These are phyloP conservation scores for Puccinia horiana DNA, from an alignment of 1,284 basidiomycete genomes.

Conservation along the genomic window DNA sequence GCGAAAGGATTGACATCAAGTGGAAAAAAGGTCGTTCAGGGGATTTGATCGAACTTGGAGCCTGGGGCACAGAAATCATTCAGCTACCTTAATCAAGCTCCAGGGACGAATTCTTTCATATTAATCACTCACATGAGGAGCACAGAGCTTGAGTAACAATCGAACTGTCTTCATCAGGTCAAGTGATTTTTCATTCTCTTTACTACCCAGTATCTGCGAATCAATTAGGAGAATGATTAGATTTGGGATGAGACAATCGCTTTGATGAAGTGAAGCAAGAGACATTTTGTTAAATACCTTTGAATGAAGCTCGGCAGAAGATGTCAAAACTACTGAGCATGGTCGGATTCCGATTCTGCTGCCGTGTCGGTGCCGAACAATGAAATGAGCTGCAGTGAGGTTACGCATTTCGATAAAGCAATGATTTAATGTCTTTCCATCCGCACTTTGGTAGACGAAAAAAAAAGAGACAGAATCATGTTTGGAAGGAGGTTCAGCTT, in stretches of 20 bases:
- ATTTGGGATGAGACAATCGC: too few species aligned
- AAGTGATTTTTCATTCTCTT: background rate
- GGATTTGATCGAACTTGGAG: background rate
- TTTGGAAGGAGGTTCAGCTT: background rate
- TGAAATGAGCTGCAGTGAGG: slow-evolving; percentile 23
- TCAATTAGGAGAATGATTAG: background rate
- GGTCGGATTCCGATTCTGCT: slow-evolving; percentile 9
- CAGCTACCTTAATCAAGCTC: background rate
- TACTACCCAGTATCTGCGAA: background rate
- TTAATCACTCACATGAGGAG: slow-evolving; percentile 14
- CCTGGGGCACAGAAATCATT: background rate
- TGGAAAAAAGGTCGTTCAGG: slow-evolving; percentile 37
- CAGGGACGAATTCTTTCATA: background rate
- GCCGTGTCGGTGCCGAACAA: slow-evolving; percentile 24
- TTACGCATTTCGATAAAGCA: slow-evolving; percentile 31
- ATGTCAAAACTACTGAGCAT: slow-evolving; percentile 30
- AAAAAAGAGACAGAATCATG: background rate
- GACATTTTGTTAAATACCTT: background rate
- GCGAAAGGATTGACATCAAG: slow-evolving; percentile 26
- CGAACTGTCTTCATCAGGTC: background rate
- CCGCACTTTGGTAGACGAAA: background rate
- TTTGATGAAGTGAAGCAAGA: background rate
- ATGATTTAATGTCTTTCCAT: slow-evolving; percentile 40
- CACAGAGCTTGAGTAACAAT: slow-evolving; percentile 26
- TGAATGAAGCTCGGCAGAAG: slow-evolving; percentile 19